These are phyloP conservation scores for Abrus pulchellus DNA, from an alignment of 306 rosid species.

Conservation along the genomic window DNA sequence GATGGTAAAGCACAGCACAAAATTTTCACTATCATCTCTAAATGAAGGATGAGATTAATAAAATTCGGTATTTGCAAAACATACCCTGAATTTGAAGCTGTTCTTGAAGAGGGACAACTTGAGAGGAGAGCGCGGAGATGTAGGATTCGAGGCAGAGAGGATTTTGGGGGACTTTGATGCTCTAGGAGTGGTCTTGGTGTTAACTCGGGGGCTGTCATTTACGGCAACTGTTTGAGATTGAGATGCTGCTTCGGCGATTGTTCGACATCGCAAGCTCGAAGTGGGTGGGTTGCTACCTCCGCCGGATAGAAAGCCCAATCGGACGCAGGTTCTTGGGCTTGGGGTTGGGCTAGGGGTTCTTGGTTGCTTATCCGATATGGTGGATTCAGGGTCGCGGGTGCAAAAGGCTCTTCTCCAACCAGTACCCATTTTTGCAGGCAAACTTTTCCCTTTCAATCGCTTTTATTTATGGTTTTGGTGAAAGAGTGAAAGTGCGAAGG, in stretches of 20 bases:
- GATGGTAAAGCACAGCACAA: conserved; percentile 49
- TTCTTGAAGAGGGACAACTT: conserved; percentile 89
- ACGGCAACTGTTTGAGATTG: background rate
- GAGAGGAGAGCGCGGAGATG: conserved; percentile 92
- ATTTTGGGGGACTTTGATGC: conserved; percentile 59
- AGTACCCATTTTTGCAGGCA: conserved; percentile 71
- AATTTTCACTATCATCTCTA: no score
- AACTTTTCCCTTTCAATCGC: conserved; percentile 13
- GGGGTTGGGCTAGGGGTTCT: conserved; percentile 62
- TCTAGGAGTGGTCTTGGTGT: conserved; percentile 58
- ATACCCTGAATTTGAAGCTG: conserved; percentile 95
- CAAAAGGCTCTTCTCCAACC: conserved; percentile 99
- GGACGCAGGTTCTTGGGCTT: conserved; percentile 76
- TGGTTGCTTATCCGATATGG: conserved; percentile 58
- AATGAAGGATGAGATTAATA: no score
- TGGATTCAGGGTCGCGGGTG: conserved; percentile 73
- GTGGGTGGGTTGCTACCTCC: conserved; percentile 77
- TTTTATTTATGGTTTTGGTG: conserved; percentile 20
- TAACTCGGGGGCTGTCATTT: conserved; percentile 55
- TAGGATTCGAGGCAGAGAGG: conserved; percentile 64
- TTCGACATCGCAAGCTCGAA: conserved; percentile 66
- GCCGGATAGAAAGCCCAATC: conserved; percentile 76
- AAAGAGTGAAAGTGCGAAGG: conserved; percentile 13
- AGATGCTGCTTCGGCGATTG: conserved; percentile 55
- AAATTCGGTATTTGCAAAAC: background rate